These are phyloP conservation scores for Termitomyces heimii DNA, from an alignment of 768 basidiomycete species.

Conservation along the genomic window DNA sequence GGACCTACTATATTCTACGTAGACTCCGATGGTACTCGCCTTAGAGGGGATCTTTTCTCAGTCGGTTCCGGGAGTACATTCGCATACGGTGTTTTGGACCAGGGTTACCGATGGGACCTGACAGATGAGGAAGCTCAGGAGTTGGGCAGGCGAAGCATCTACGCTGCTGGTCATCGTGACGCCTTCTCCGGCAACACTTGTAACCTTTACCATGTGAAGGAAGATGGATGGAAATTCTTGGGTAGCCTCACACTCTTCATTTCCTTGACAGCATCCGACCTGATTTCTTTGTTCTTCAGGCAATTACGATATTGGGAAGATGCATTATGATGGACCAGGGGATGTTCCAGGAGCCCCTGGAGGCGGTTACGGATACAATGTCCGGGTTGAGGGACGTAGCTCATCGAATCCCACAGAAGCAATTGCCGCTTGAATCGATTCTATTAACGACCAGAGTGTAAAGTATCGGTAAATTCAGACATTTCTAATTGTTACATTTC, in stretches of 20 bases:
- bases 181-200: slow-evolving; percentile 94
- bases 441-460: slow-evolving; percentile 7
- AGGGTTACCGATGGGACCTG: slow-evolving; percentile 91
- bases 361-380: slow-evolving; percentile 77
- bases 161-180: slow-evolving; percentile 95
- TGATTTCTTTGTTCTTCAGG: slow-evolving; percentile 37
- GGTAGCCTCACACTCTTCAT: slow-evolving; percentile 39
- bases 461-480: slow-evolving; percentile 1
- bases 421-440: slow-evolving; percentile 11
- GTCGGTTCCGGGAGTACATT: slow-evolving; percentile 98
- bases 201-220: slow-evolving; percentile 94
- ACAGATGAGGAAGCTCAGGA: slow-evolving; percentile 92
- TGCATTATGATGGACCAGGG: slow-evolving; percentile 89
- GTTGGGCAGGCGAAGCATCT: slow-evolving; percentile 88
- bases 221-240: slow-evolving; percentile 95
- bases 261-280: not conserved
- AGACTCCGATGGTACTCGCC: slow-evolving; percentile 91
- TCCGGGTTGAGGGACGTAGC: slow-evolving; percentile 54
- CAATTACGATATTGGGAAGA: slow-evolving; percentile 85
- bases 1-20: slow-evolving; percentile 96
- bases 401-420: slow-evolving; percentile 44
- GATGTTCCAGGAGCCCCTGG: slow-evolving; percentile 55
- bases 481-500: not conserved
- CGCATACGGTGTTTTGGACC: slow-evolving; percentile 98
- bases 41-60: slow-evolving; percentile 97